Evolutionary conservation across 805 yeast species (phyloP), one percentile per base, ranked within the genome.

Genomic region (Starmera quercuum): DNA sequence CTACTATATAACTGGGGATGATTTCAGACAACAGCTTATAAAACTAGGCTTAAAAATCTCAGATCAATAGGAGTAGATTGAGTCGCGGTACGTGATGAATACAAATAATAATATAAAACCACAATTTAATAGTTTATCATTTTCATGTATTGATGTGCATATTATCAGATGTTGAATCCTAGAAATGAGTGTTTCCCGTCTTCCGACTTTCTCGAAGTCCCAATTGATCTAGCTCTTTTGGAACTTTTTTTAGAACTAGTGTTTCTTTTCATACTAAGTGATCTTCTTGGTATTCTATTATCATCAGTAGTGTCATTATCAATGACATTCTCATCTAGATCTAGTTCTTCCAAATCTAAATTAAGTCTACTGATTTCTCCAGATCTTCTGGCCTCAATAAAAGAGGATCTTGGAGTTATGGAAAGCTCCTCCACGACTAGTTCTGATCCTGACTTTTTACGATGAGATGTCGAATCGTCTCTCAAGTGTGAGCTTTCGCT

Each of bases 1-100:
- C 33, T 56, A 54, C 38, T 56, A 56, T 26, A 22, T 48, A 28
- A 56, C 61, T n/a, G 61, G 61, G 18, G 53, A 55, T 31, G 59
- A 56, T 20, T 54, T 54, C 4, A 9, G 6, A 13, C 8, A 15
- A 15, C 16, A 3, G 28, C 14, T 15, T n/a, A 15, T 26, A 16
- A 15, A 9, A 8, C 16, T 11, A 26, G 7, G 16, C 15, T 26
- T 6, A 26, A n/a, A n/a, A 16, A 24, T 24, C 27, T 11, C 7
- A 16, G 8, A 9, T 10, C 8, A 9, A 11, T 13, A 15, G 10
- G 14, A 26, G 14, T 26, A n/a, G n/a, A n/a, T n/a, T n/a, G n/a
- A n/a, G n/a, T n/a, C n/a, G n/a, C n/a, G n/a, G n/a, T n/a, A n/a
- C n/a, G n/a, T n/a, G n/a, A n/a, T n/a, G n/a, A n/a, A n/a, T n/a